Evolutionary conservation across 2,329 filamentous ascomycete genomes (phyloP).

Genomic region (Delphinella strobiligena): DNA sequence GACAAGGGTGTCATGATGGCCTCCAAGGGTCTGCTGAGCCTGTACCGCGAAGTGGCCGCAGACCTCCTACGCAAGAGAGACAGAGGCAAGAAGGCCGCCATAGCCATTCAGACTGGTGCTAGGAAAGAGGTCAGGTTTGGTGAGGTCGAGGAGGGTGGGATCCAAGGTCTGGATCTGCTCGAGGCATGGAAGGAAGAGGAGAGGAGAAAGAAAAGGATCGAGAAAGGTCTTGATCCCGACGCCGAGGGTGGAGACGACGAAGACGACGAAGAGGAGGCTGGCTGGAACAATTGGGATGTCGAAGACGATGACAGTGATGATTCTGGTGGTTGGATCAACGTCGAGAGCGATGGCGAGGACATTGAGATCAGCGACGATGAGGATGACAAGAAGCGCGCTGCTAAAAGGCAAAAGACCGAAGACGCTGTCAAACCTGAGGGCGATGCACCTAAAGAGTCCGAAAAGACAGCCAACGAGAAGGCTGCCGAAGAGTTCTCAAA

Average conservation of each 20-base stretch:
- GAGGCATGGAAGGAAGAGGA: conserved; percentile 93
- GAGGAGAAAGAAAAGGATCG: conserved; percentile 57
- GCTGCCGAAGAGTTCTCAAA: conserved; percentile 38
- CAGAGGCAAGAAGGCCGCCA: conserved; percentile 79
- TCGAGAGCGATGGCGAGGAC: conserved; percentile 66
- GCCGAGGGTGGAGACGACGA: conserved; percentile 48
- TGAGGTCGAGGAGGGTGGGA: conserved; percentile 65
- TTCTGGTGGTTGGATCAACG: conserved; percentile 87
- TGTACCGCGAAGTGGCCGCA: conserved; percentile 85
- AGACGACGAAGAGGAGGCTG: conserved; percentile 44
- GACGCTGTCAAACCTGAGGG: conserved; percentile 27
- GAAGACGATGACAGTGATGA: conserved; percentile 52
- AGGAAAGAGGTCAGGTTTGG: conserved; percentile 69
- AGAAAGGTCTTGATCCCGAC: conserved; percentile 53
- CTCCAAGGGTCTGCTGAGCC: conserved; percentile 75
- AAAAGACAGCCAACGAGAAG: conserved; percentile 29
- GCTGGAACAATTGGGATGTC: conserved; percentile 48
- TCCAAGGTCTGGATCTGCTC: conserved; percentile 84
- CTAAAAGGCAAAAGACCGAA: conserved; percentile 52
- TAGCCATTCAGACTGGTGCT: conserved; percentile 66
- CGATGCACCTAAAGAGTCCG: too few species aligned
- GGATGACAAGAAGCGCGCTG: conserved; percentile 41
- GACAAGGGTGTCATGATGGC: conserved; percentile 99
- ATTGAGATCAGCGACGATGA: conserved; percentile 64
- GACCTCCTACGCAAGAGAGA: conserved; percentile 83